These are phyloP conservation scores for Euphorbia corollata DNA, from an alignment of 441 rosid species.

Conservation along the genomic window DNA sequence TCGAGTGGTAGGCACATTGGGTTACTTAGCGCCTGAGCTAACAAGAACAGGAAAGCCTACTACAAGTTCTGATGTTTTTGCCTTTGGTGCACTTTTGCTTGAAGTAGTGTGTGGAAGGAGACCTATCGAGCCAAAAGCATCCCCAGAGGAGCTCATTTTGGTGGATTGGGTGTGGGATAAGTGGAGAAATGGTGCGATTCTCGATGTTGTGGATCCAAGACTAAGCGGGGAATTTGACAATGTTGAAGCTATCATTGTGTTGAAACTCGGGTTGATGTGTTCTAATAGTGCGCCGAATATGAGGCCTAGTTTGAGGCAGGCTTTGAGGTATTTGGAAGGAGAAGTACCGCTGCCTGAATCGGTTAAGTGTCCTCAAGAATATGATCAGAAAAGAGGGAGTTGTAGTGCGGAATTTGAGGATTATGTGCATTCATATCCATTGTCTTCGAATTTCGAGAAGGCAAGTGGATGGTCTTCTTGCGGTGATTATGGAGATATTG, in stretches of 20 bases:
- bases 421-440: conserved; percentile 43
- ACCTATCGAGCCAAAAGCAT: conserved; percentile 63
- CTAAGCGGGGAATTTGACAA: conserved; percentile 55
- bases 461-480: conserved; percentile 32
- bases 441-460: conserved; percentile 36
- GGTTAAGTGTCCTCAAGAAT: conserved; percentile 42
- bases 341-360: conserved; percentile 45
- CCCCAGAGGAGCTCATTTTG: conserved; percentile 70
- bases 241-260: conserved; percentile 40
- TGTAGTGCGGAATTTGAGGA: conserved; percentile 31
- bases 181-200: conserved; percentile 50
- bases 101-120: conserved; percentile 76
- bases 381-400: conserved; percentile 27
- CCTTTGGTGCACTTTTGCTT: conserved; percentile 69
- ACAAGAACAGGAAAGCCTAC: conserved; percentile 73
- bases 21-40: conserved; percentile 87
- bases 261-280: conserved; percentile 70
- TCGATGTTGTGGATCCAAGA: conserved; percentile 59
- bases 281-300: conserved; percentile 48
- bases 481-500: conserved; percentile 32
- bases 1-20: conserved; percentile 77
- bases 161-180: conserved; percentile 84
- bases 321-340: conserved; percentile 63
- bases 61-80: conserved; percentile 65
- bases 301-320: conserved; percentile 73